A percentile compares a stretch with the other conserved stretches of the same genome.
Evolutionary conservation across 2,329 filamentous ascomycete genomes (phyloP).

Genomic region (Dothideomycetes sp.): DNA sequence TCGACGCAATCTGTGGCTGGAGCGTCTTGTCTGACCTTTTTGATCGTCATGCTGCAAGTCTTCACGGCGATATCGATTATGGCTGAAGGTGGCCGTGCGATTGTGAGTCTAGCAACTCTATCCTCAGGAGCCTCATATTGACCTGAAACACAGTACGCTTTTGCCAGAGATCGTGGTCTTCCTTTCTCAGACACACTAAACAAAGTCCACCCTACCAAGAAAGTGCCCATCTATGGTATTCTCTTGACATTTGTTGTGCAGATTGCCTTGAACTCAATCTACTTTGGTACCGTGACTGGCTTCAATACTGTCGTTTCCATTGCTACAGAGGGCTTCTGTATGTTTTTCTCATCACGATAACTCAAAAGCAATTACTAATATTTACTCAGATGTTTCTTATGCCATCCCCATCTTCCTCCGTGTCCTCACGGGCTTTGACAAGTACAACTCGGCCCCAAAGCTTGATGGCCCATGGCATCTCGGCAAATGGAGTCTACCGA

Average conservation of each 20-base stretch:
- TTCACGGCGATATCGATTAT: slow-evolving; percentile 39
- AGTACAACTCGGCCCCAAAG: slow-evolving; percentile 30
- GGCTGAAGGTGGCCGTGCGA: slow-evolving; percentile 38
- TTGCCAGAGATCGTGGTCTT: slow-evolving; percentile 44
- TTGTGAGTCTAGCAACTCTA: slow-evolving; percentile 21
- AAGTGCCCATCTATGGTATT: slow-evolving; percentile 16
- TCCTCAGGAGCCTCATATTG: no score
- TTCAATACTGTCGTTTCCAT: slow-evolving; percentile 37
- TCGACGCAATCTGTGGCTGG: slow-evolving; percentile 38
- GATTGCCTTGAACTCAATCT: slow-evolving; percentile 18
- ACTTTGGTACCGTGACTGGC: slow-evolving; percentile 17
- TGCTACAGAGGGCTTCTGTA: slow-evolving; percentile 49
- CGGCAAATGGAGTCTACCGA: slow-evolving; percentile 33
- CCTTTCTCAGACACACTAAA: slow-evolving; percentile 42
- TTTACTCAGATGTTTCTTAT: slow-evolving; percentile 44
- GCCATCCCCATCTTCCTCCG: slow-evolving; percentile 46
- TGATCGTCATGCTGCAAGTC: slow-evolving; percentile 42
- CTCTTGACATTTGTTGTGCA: slow-evolving; percentile 14
- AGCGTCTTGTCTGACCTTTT: slow-evolving; percentile 36
- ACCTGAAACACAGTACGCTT: slow-evolving; percentile 34
- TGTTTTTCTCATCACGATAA: slow-evolving; percentile 16
- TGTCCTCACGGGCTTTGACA: slow-evolving; percentile 37
- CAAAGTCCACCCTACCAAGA: slow-evolving; percentile 19
- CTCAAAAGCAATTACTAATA: background rate
- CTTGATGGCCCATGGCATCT: slow-evolving; percentile 38